phyloP scores from a whole-genome alignment of 2,329 filamentous ascomycete genomes.

The Aureobasidium leucospermi region DNA sequence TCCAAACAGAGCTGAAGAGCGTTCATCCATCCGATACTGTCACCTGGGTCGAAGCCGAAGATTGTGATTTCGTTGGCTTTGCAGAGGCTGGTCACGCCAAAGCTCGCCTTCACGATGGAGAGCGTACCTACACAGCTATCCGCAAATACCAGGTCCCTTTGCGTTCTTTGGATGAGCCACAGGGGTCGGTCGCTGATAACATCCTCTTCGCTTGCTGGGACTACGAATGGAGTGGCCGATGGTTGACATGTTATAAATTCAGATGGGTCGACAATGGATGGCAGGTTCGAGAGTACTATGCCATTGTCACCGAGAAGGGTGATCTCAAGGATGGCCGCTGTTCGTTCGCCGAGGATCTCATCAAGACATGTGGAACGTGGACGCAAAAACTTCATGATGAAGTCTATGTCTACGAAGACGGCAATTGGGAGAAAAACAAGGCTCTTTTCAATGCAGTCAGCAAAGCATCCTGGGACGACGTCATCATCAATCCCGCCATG shows the following conservation, averaged over 20 bases:
- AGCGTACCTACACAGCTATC: background rate
- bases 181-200: conserved; percentile 26
- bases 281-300: background rate
- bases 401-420: conserved; percentile 39
- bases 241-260: conserved; percentile 32
- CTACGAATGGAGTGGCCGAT: conserved; percentile 31
- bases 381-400: conserved; percentile 26
- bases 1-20: background rate
- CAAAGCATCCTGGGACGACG: conserved; percentile 38
- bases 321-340: conserved; percentile 22
- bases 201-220: conserved; percentile 34
- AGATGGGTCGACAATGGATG: background rate
- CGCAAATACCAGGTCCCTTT: background rate
- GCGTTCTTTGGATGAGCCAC: background rate
- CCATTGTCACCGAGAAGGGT: background rate
- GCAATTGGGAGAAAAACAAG: conserved; percentile 32
- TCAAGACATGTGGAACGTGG: conserved; percentile 34
- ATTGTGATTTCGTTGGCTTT: conserved; percentile 28
- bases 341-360: conserved; percentile 30
- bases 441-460: conserved; percentile 33
- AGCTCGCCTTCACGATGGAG: conserved; percentile 14
- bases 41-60: background rate
- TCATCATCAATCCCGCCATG: conserved; percentile 39
- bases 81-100: conserved; percentile 35
- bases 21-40: background rate